phyloP scores from a whole-genome alignment of 331 rosid species.

The Phaseolus coccineus region DNA sequence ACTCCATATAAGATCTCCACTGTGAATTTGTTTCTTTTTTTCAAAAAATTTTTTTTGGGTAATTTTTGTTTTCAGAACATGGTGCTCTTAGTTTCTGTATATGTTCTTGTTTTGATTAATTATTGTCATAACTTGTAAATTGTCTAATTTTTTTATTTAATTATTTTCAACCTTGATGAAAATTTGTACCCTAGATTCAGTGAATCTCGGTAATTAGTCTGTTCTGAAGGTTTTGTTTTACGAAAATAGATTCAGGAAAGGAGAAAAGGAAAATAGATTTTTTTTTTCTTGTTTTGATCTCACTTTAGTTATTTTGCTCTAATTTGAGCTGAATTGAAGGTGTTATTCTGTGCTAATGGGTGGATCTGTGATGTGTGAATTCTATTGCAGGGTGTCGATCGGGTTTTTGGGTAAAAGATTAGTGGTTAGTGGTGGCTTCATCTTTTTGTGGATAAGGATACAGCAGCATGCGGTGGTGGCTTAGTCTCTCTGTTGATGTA shows the following conservation, averaged over 20 bases:
- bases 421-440: conserved; percentile 42
- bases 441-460: conserved; percentile 54
- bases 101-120: background rate
- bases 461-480: conserved; percentile 98
- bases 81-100: conserved; percentile 2
- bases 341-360: background rate
- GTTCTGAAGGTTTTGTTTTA: conserved; percentile 3
- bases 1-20: background rate
- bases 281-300: background rate
- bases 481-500: conserved; percentile 77
- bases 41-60: background rate
- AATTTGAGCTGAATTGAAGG: background rate
- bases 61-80: background rate
- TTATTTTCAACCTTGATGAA: background rate
- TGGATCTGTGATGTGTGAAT: conserved; percentile 44
- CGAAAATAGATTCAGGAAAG: background rate
- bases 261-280: background rate
- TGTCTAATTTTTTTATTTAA: background rate
- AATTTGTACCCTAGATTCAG: background rate
- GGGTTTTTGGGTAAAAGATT: conserved; percentile 31
- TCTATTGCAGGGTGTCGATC: conserved; percentile 52
- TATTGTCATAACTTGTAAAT: background rate
- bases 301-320: background rate
- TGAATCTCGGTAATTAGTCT: background rate
- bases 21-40: background rate